Conservation (phyloP, 768 basidiomycete genomes). For the Suillus bovinus region DNA sequence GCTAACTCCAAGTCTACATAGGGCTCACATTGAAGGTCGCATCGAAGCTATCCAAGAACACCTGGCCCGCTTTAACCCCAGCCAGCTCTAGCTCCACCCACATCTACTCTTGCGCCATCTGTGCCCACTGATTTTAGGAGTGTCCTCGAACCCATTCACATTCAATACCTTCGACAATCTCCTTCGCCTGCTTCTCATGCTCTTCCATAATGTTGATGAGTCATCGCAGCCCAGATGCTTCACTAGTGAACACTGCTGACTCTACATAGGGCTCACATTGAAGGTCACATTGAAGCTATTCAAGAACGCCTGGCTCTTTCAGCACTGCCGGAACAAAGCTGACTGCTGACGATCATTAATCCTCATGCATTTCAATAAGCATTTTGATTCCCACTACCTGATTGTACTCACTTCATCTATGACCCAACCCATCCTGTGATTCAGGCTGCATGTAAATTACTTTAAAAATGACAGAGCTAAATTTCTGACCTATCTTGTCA, state of each 20-base stretch:
- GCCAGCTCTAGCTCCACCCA: conserved; percentile 4
- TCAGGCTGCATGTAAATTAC: too few relatives aligned
- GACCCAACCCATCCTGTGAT: too few relatives aligned
- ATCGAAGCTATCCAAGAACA: conserved; percentile 39
- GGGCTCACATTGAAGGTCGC: conserved; percentile 38
- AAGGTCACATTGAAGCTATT: conserved; percentile 41
- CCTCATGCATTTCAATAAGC: conserved; percentile 85
- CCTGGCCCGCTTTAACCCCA: conserved; percentile 23
- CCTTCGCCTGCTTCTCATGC: conserved; percentile 42
- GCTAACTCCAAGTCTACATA: conserved; percentile 23
- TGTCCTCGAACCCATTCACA: conserved; percentile 42
- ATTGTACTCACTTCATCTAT: too few relatives aligned
- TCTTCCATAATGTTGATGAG: conserved; percentile 86
- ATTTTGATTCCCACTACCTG: too few relatives aligned
- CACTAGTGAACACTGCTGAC: conserved; percentile 66
- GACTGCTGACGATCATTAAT: conserved; percentile 87
- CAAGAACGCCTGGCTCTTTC: conserved; percentile 44
- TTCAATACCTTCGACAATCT: conserved; percentile 42
- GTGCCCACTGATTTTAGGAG: not conserved
- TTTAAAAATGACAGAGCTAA: too few relatives aligned
- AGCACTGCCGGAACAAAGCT: conserved; percentile 76
- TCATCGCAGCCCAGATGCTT: conserved; percentile 71
- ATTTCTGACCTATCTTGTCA: too few relatives aligned
- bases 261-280: conserved; percentile 33
- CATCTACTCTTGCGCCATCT: not conserved